phyloP scores from a whole-genome alignment of 139 green algal species.

The Ulvella scutata region DNA sequence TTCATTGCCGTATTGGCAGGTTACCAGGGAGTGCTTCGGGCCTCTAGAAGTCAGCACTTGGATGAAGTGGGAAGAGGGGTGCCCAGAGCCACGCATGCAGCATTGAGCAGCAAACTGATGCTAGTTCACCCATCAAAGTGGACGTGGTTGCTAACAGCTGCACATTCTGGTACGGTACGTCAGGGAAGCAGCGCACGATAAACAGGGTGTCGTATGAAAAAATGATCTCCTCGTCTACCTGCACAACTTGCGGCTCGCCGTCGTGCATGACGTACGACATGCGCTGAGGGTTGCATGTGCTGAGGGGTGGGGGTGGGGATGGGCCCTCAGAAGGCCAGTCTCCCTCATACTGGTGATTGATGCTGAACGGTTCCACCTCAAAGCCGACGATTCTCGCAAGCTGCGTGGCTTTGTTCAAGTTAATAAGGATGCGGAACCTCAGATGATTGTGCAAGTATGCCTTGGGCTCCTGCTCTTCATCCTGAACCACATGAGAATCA shows the following conservation, averaged over 20 bases:
- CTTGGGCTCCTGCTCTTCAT: conserved; percentile 46
- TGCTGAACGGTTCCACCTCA: conserved; percentile 84
- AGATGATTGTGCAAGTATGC: conserved; percentile 94
- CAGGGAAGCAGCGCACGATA: conserved; percentile 35
- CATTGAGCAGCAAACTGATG: no score
- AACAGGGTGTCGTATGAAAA: conserved; percentile 96
- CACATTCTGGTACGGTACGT: no score
- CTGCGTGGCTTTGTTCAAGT: conserved; percentile 71
- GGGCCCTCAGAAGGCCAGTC: conserved; percentile 18
- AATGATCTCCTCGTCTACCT: conserved; percentile 74
- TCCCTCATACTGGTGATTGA: conserved; percentile 81
- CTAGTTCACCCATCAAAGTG: no score
- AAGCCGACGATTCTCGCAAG: conserved; percentile 90
- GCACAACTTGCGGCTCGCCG: conserved; percentile 53
- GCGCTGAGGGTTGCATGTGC: conserved; percentile 72
- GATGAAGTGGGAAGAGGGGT: no score
- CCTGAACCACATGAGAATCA: no score
- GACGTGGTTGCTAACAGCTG: no score
- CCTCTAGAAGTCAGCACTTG: no score
- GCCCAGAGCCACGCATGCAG: no score
- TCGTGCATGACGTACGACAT: conserved; percentile 68
- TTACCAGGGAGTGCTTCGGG: no score
- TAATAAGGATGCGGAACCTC: conserved; percentile 90
- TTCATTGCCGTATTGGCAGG: no score
- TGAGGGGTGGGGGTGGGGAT: conserved; percentile 40